Percentiles rank a stretch among this genome's conserved stretches.
Evolutionary conservation across 441 rosid genomes (phyloP).

Genomic region (Mallotus japonicus): DNA sequence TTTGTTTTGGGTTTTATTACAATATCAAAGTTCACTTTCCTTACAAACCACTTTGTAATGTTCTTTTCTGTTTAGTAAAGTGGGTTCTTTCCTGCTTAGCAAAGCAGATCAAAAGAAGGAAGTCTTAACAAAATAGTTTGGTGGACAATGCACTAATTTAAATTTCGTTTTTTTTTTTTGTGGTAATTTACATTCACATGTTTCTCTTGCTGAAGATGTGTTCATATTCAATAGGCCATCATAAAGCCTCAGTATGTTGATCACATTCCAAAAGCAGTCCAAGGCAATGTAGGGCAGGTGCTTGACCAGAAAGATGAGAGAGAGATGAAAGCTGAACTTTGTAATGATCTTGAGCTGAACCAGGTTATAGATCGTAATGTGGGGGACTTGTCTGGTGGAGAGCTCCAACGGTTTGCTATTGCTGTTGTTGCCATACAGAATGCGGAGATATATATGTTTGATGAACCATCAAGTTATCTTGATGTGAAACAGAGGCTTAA

Average conservation of each 20-base stretch:
- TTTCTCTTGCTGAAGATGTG: constrained; percentile 8
- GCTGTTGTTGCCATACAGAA: constrained; percentile 91
- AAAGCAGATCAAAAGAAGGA: not conserved
- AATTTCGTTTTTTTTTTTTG: no score
- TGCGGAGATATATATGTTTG: constrained; percentile 99
- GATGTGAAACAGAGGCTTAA: constrained; percentile 97
- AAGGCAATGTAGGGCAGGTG: constrained; percentile 90
- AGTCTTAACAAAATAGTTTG: not conserved
- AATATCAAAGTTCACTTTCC: not conserved
- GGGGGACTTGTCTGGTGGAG: constrained; percentile 95
- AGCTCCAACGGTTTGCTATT: constrained; percentile 95
- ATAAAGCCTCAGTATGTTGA: constrained; percentile 99
- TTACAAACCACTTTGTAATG: not conserved
- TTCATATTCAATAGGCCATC: constrained; percentile 60
- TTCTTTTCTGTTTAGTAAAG: not conserved
- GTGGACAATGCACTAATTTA: not conserved
- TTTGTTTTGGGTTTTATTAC: not conserved
- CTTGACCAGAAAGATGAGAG: constrained; percentile 93
- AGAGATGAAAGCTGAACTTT: constrained; percentile 65
- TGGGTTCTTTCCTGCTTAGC: not conserved
- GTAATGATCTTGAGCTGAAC: constrained; percentile 79
- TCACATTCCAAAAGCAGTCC: constrained; percentile 91
- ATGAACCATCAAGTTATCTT: constrained; percentile 97
- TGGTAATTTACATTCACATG: not conserved
- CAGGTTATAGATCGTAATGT: constrained; percentile 92